Evolutionary conservation across 1,284 basidiomycete genomes (phyloP).

Genomic region (Sparassis latifolia): DNA sequence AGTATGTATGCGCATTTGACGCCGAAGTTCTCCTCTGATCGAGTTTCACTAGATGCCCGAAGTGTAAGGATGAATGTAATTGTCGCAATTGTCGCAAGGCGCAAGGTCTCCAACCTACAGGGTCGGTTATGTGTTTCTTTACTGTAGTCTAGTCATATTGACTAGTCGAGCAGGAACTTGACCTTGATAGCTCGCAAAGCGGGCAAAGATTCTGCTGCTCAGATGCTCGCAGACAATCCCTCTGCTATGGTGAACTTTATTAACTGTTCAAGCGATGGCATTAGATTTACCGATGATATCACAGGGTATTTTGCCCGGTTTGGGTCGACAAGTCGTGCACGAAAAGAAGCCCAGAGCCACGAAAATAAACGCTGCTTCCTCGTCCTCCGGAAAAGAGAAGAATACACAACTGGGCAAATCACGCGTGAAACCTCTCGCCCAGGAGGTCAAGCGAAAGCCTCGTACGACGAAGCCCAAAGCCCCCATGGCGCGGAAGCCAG

Average conservation of each 20-base stretch:
- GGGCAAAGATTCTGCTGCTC: conserved; percentile 32
- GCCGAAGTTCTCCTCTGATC: background rate
- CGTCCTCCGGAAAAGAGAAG: background rate
- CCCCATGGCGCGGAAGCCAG: conserved; percentile 18
- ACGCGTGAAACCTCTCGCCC: background rate
- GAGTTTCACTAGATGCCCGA: conserved; percentile 48
- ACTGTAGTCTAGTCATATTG: conserved; percentile 1
- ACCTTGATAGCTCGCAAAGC: conserved; percentile 28
- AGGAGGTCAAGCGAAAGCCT: conserved; percentile 16
- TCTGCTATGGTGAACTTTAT: conserved; percentile 24
- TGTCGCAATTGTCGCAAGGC: conserved; percentile 58
- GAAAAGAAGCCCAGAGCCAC: conserved; percentile 13
- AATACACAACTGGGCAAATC: background rate
- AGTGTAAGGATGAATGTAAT: conserved; percentile 58
- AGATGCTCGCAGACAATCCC: conserved; percentile 29
- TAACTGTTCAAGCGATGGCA: background rate
- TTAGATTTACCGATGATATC: background rate
- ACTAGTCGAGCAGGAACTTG: conserved; percentile 26
- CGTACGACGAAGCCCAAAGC: conserved; percentile 19
- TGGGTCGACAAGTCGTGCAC: conserved; percentile 17
- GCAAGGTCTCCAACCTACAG: conserved; percentile 50
- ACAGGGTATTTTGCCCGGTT: conserved; percentile 23
- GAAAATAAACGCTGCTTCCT: conserved; percentile 10
- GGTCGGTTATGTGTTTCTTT: conserved; percentile 32
- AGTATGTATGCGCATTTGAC: conserved; percentile 31